Base-by-base conservation (phyloP, 1,284 basidiomycete species). In the Papiliotrema terrestris region DNA sequence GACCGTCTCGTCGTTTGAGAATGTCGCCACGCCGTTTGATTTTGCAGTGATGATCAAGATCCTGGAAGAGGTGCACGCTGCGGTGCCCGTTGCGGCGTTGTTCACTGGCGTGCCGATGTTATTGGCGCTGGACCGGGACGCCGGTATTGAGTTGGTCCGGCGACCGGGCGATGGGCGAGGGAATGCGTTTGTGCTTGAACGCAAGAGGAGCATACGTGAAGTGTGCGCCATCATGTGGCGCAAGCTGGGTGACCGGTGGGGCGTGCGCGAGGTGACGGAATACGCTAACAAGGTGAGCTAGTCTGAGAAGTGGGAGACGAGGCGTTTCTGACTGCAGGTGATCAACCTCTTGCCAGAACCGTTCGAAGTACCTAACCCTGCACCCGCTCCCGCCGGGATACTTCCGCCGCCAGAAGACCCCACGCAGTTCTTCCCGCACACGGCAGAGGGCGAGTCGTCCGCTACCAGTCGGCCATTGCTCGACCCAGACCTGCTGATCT, bases 41-140 rank as follows among this genome's bases (percentile, higher is more conserved):
- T 93, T 90, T 70, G 79, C 84, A 2, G 83, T 86, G 60, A 82
- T 92, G 38, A 76, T 87, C n/a, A 79, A 82, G 39, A 81, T 94
- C 45, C 80, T 97, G 29, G 81, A 79, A 17, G 82, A 83, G 2
- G 78, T 89, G 15, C 85, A 91, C 48, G 80, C 84, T 51, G 81
- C 86, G 41, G 72, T 87, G 17, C 90, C 93, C 0, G 77, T 86
- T 26, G 83, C 86, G 23, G 86, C 86, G 1, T 68, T 95, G 37
- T 74, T 92, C 20, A 85, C 86, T 0, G 86, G 89, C 29, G 79
- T 91, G 35, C 93, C 94, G 1, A 93, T 95, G 87, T 76, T 98
- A 38, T 71, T 91, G 32, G 85, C 88, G 0, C 75, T 97, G 39
- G 86, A 91, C 62, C 74, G 70, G 6, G 83, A 83, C 37, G 80